phyloP scores from a whole-genome alignment of 768 basidiomycete genomes.

The Fomitopsis serialis region DNA sequence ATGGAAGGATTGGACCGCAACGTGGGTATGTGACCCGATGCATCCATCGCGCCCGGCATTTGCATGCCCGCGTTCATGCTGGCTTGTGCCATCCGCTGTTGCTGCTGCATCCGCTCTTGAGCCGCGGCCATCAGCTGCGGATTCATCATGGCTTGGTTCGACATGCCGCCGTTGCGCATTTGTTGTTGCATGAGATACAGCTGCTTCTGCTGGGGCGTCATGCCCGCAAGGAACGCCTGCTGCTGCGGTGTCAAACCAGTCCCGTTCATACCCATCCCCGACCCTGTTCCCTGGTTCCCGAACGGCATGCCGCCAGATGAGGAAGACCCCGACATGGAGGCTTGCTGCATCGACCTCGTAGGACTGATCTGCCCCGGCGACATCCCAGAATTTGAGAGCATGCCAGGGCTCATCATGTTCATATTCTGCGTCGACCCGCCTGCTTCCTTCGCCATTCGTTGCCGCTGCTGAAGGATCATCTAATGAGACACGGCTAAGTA shows the following conservation, averaged over 20 bases:
- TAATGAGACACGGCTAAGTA: neutral
- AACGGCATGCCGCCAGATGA: constrained; percentile 5
- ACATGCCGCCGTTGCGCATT: constrained; percentile 13
- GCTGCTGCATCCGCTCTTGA: constrained; percentile 26
- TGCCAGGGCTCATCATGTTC: neutral
- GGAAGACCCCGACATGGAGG: constrained; percentile 14
- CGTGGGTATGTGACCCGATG: constrained; percentile 35
- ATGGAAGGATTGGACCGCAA: constrained; percentile 57
- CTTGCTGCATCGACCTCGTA: constrained; percentile 16
- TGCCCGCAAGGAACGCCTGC: constrained; percentile 15
- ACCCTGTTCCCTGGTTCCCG: constrained; percentile 8
- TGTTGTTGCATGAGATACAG: constrained; percentile 34
- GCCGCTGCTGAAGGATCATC: constrained; percentile 16
- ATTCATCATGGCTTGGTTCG: constrained; percentile 9
- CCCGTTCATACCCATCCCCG: constrained; percentile 13
- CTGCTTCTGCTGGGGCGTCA: constrained; percentile 39
- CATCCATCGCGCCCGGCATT: constrained; percentile 21
- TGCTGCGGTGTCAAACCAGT: constrained; percentile 22
- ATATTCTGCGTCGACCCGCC: constrained; percentile 1
- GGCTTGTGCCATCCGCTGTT: constrained; percentile 39
- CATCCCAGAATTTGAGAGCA: constrained; percentile 11
- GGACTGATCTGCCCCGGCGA: constrained; percentile 14
- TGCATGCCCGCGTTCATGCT: constrained; percentile 38
- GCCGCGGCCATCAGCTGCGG: constrained; percentile 30
- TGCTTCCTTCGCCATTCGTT: constrained; percentile 21